Evolutionary conservation across 2,329 filamentous ascomycete species (phyloP).

Genomic region (Epichloe brachyelytri): DNA sequence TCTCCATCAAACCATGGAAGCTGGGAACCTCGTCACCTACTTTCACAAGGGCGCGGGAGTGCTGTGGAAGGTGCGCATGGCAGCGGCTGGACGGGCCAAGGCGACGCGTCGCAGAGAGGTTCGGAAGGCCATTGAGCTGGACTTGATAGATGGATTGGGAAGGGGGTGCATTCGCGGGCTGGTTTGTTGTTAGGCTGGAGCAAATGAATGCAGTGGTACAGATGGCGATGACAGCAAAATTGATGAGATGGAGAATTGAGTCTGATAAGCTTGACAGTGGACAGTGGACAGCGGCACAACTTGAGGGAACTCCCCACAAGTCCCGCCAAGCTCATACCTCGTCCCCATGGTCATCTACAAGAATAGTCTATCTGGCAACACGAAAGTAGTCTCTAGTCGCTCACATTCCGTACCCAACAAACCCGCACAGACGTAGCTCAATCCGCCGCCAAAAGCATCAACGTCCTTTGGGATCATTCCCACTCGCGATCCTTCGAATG

Average conservation of each 20-base stretch:
- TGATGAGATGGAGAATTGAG: background rate
- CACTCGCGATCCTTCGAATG: background rate
- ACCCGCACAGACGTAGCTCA: background rate
- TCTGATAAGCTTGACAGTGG: too few relatives aligned
- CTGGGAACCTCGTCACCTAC: slow-evolving; percentile 69
- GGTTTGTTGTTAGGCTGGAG: background rate
- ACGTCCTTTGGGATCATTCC: background rate
- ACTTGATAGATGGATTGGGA: background rate
- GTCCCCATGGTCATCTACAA: too few relatives aligned
- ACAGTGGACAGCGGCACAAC: too few relatives aligned
- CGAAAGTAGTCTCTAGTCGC: too few relatives aligned
- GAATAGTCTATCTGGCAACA: too few relatives aligned
- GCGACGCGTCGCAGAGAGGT: slow-evolving; percentile 20
- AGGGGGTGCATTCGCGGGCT: background rate
- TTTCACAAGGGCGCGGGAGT: slow-evolving; percentile 51
- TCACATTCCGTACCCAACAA: background rate
- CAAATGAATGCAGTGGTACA: background rate
- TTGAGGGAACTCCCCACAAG: too few relatives aligned
- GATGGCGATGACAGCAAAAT: background rate
- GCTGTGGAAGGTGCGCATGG: slow-evolving; percentile 45
- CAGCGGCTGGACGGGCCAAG: slow-evolving; percentile 16
- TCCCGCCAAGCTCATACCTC: too few relatives aligned
- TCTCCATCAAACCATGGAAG: slow-evolving; percentile 66
- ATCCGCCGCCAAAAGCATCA: background rate
- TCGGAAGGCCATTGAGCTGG: slow-evolving; percentile 23